A percentile compares a stretch with the other conserved stretches of the same genome.
Evolutionary conservation across 2,329 filamentous ascomycete genomes (phyloP).

Genomic region (Stemphylium vesicarium): DNA sequence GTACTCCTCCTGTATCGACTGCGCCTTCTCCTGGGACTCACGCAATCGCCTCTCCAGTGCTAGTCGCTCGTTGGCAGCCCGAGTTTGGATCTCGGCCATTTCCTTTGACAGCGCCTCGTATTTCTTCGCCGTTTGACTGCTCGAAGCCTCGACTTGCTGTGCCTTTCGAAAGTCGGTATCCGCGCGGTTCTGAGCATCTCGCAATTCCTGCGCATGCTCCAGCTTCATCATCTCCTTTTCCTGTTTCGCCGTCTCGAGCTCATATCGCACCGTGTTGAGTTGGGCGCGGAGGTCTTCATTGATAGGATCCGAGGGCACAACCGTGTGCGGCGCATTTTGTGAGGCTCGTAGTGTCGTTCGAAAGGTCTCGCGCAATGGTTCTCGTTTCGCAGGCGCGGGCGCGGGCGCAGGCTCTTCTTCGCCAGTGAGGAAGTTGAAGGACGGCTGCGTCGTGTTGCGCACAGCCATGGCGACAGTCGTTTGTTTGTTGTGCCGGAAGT

Average conservation of each 20-base stretch:
- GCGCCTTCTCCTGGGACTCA: constrained; percentile 70
- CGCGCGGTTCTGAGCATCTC: constrained; percentile 79
- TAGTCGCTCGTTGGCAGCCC: constrained; percentile 61
- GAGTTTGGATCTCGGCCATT: constrained; percentile 61
- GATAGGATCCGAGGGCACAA: constrained; percentile 50
- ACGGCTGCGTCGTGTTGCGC: constrained; percentile 50
- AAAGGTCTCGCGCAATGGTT: constrained; percentile 52
- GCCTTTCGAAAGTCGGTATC: constrained; percentile 81
- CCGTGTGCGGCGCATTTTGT: constrained; percentile 45
- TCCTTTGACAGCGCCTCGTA: constrained; percentile 62
- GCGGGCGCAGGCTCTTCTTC: constrained; percentile 43
- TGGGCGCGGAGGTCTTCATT: constrained; percentile 88
- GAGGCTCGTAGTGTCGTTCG: constrained; percentile 52
- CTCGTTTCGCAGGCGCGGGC: constrained; percentile 36
- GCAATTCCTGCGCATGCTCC: constrained; percentile 81
- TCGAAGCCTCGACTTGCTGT: constrained; percentile 63
- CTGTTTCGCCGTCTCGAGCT: constrained; percentile 83
- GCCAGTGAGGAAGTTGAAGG: constrained; percentile 58
- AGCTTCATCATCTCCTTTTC: constrained; percentile 82
- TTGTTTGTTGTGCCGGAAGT: constrained; percentile 22
- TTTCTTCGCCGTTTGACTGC: constrained; percentile 60
- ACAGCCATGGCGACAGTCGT: constrained; percentile 30
- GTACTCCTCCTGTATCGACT: constrained; percentile 77
- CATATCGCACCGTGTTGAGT: constrained; percentile 85
- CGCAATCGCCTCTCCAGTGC: constrained; percentile 63